Percentiles rank a stretch among this genome's conserved stretches.
phyloP scores from a whole-genome alignment of 352 stramenopile genomes.

The Globisporangium recalcitrans region DNA sequence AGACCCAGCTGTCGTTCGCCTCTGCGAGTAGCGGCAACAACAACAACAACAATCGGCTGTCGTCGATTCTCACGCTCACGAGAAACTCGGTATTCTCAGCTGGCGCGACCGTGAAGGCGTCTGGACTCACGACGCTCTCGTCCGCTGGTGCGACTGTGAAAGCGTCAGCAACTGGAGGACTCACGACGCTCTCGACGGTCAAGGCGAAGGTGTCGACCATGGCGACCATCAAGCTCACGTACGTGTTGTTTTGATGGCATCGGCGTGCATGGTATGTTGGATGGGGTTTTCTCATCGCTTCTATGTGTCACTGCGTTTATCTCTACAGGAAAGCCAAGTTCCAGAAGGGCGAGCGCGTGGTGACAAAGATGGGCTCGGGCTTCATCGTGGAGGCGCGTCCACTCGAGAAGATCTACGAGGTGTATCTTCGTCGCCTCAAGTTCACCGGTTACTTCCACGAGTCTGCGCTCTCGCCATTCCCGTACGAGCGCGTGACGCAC shows the following conservation, averaged over 20 bases:
- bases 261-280: neutral
- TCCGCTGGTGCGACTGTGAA: slow-evolving; percentile 59
- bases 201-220: slow-evolving; percentile 67
- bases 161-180: slow-evolving; percentile 37
- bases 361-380: slow-evolving; percentile 75
- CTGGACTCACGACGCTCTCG: slow-evolving; percentile 51
- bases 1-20: slow-evolving; percentile 33
- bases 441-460: slow-evolving; percentile 76
- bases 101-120: slow-evolving; percentile 58
- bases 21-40: slow-evolving; percentile 17
- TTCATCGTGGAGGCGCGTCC: slow-evolving; percentile 57
- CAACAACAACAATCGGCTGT: slow-evolving; percentile 41
- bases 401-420: slow-evolving; percentile 71
- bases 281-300: neutral
- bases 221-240: slow-evolving; percentile 65
- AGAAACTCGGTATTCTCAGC: slow-evolving; percentile 65
- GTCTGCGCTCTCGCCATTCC: slow-evolving; percentile 49
- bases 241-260: slow-evolving; percentile 19
- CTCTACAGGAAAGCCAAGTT: slow-evolving; percentile 56
- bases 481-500: slow-evolving; percentile 82
- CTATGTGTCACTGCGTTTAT: neutral
- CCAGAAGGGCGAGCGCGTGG: slow-evolving; percentile 69
- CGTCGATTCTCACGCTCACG: slow-evolving; percentile 69
- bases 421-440: slow-evolving; percentile 71
- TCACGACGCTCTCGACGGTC: slow-evolving; percentile 61